phyloP scores from a whole-genome alignment of 2,329 filamentous ascomycete species.

The Cucurbitaria berberidis region DNA sequence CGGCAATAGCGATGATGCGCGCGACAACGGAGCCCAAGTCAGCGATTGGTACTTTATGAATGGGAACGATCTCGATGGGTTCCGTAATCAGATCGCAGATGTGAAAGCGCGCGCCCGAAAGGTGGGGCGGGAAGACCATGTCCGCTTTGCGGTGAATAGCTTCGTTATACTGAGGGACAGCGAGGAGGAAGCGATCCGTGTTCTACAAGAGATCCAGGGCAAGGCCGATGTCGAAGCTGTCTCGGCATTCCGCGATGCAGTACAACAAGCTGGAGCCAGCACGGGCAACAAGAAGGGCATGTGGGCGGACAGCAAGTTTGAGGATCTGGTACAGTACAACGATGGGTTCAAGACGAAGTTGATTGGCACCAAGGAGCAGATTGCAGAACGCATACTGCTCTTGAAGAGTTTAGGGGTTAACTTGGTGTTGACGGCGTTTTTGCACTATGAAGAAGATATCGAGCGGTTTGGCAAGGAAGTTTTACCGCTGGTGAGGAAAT shows the following conservation, averaged over 20 bases:
- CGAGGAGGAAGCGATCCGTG: constrained; percentile 57
- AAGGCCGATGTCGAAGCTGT: constrained; percentile 60
- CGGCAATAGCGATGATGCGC: constrained; percentile 59
- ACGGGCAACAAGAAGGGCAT: constrained; percentile 59
- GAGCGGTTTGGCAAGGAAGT: constrained; percentile 57
- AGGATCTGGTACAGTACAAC: constrained; percentile 62
- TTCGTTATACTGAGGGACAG: constrained; percentile 60
- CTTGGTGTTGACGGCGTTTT: constrained; percentile 56
- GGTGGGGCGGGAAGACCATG: constrained; percentile 52
- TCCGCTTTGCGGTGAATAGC: constrained; percentile 59
- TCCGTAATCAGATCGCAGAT: constrained; percentile 58
- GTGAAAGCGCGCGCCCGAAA: constrained; percentile 56
- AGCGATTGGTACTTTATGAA: constrained; percentile 64
- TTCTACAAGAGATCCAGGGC: constrained; percentile 60
- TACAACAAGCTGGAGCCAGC: constrained; percentile 58
- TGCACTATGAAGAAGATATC: constrained; percentile 62
- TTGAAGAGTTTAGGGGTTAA: constrained; percentile 55
- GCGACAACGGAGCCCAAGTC: constrained; percentile 57
- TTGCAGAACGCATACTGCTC: constrained; percentile 58
- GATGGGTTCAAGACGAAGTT: constrained; percentile 63
- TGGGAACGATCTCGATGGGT: constrained; percentile 61
- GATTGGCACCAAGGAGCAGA: constrained; percentile 60
- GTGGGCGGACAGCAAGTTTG: constrained; percentile 60
- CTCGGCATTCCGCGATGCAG: constrained; percentile 56
- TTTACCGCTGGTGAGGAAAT: constrained; percentile 55